Evolutionary conservation across 371 early-diverging fungal genomes (phyloP).

Genomic region (Rhizopus sp.): DNA sequence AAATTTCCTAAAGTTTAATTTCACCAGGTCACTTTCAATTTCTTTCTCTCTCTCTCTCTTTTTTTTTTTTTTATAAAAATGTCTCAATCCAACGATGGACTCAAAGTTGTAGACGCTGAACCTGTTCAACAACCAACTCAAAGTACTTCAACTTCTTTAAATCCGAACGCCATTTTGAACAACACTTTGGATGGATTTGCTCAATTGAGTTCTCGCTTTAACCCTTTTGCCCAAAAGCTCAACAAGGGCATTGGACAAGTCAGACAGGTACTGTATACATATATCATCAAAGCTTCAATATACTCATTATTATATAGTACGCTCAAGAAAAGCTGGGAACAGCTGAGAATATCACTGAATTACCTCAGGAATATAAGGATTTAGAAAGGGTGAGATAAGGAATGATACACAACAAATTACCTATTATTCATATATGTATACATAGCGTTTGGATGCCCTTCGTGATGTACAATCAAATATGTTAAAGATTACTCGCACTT

Average conservation of each 20-base stretch:
- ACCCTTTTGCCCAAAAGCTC: conserved; percentile 75
- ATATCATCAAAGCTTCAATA: background rate
- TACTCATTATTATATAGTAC: conserved; percentile 50
- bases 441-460: conserved; percentile 65
- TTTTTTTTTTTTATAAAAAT: conserved; percentile 12
- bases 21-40: background rate
- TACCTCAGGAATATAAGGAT: conserved; percentile 86
- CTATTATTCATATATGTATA: background rate
- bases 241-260: conserved; percentile 77
- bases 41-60: background rate
- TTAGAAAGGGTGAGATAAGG: conserved; percentile 65
- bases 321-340: conserved; percentile 85
- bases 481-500: conserved; percentile 70
- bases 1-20: too few relatives aligned
- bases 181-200: conserved; percentile 65
- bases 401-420: background rate
- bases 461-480: conserved; percentile 66
- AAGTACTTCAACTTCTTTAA: conserved; percentile 15
- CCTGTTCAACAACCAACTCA: conserved; percentile 18
- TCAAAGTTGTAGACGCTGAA: conserved; percentile 40
- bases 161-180: conserved; percentile 36
- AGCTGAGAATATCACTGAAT: conserved; percentile 80
- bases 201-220: conserved; percentile 62
- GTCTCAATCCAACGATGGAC: conserved; percentile 25
- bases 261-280: conserved; percentile 62